Percentiles rank a stretch among this genome's conserved stretches.
These are phyloP conservation scores for Aspergillus sp. DNA, from an alignment of 2,329 filamentous ascomycete species.

Conservation along the genomic window DNA sequence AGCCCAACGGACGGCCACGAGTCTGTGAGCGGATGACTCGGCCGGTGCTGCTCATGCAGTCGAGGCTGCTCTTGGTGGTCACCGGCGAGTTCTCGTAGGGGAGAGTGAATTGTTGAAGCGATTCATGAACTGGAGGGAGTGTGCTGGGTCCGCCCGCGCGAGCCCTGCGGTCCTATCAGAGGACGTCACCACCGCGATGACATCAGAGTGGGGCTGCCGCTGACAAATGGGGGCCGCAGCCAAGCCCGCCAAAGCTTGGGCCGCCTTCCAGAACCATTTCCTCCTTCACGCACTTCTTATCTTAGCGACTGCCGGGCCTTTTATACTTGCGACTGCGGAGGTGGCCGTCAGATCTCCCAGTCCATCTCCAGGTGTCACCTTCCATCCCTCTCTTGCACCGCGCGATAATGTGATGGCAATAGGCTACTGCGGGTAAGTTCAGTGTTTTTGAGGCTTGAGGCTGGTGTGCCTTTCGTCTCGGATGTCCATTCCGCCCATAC, in stretches of 20 bases:
- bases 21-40: neutral
- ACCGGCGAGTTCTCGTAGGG: neutral
- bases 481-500: slow-evolving; percentile 1
- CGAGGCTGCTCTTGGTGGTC: too few relatives aligned
- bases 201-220: slow-evolving; percentile 9
- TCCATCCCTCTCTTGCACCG: neutral
- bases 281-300: too few relatives aligned
- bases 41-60: too few relatives aligned
- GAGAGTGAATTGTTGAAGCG: slow-evolving; percentile 2
- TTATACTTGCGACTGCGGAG: too few relatives aligned
- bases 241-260: slow-evolving; percentile 13
- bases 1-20: neutral
- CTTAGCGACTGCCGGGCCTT: too few relatives aligned
- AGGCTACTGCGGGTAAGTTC: too few relatives aligned
- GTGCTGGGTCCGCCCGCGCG: neutral
- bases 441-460: neutral
- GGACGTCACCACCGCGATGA: neutral
- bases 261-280: slow-evolving; percentile 8
- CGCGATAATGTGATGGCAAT: too few relatives aligned
- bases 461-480: neutral
- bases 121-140: slow-evolving; percentile 11
- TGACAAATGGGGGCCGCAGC: slow-evolving; percentile 2
- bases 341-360: neutral
- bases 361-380: neutral
- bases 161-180: slow-evolving; percentile 12